Base-by-base conservation (phyloP, 2,329 filamentous ascomycete species). In the Cytospora piceicola region DNA sequence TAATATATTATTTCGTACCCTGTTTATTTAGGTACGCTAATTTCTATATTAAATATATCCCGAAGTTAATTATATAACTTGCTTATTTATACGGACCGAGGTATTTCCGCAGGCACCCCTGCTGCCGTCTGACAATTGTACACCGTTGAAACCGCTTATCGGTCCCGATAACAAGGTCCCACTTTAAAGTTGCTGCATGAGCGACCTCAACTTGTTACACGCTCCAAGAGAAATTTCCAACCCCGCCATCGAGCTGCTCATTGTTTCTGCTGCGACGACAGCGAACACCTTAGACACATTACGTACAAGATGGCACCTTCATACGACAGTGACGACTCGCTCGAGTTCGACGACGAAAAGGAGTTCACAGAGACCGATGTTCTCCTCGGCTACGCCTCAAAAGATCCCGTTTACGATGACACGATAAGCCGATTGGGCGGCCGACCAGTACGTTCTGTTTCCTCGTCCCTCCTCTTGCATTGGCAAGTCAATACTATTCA, bases 371-470 rank as follows among this genome's bases (percentile, higher is more conserved):
- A 92, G 76, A 98, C 95, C 8, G 92, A 91, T 70, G 93, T 97
- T 2, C 86, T 97, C 1, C 85, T 99, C 15, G 95, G 95, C 5
- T 99, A 96, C 76, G 91, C 93, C 3, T 91, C 91, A 1, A 88
- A 89, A 74, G 92, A 96, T 15, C 34, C 34, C 63, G 80, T 88
- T 17, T 90, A 89, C 63, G 89, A 92, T 69, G 94, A 99, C 76
- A 85, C 86, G 15, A 90, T 96, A 73, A 97, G 92, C 77, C 92
- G 94, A 71, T 82, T 99, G 14, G 95, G 95, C 70, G 95, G 95
- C 63, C 84, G 82, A 72, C 93, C 95, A 61, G 94, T 97, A 89
- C 72, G 89, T 80, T 59, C 15, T 39, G 39, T 52, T 27, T 20
- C 55, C 24, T 34, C 52, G 24, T 61, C 62, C 32, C 27, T 29